phyloP scores from a whole-genome alignment of 352 stramenopile genomes.

The Pythium coloratum region DNA sequence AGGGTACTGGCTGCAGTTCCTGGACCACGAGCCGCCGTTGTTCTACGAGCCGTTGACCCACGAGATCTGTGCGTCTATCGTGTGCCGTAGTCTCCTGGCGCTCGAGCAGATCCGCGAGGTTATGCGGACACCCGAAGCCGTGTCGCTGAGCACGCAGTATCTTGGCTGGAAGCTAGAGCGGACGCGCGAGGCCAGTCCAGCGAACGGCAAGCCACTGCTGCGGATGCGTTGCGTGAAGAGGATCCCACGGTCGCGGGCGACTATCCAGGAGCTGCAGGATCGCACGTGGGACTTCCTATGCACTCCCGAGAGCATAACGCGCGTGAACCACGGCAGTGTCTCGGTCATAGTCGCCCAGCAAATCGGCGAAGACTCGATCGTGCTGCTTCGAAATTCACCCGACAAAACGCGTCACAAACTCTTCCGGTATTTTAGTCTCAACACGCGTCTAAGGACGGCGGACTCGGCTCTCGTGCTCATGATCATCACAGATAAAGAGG shows the following conservation, averaged over 20 bases:
- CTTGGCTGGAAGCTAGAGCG: constrained; percentile 9
- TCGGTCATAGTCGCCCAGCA: neutral
- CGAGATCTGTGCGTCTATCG: neutral
- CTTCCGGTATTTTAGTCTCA: constrained; percentile 14
- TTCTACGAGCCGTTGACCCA: constrained; percentile 10
- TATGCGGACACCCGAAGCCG: neutral
- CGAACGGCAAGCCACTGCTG: neutral
- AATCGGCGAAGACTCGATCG: constrained; percentile 13
- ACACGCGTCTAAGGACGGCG: neutral
- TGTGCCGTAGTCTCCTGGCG: neutral
- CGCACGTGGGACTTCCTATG: constrained; percentile 13
- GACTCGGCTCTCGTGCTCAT: constrained; percentile 7
- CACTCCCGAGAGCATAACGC: constrained; percentile 8
- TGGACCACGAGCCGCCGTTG: constrained; percentile 4
- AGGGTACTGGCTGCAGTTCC: constrained; percentile 9
- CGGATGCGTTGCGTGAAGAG: constrained; percentile 14
- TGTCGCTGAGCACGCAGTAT: neutral
- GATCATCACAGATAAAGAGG: constrained; percentile 17
- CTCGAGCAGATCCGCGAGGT: constrained; percentile 5
- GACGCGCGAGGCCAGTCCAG: neutral
- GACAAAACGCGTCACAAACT: constrained; percentile 3
- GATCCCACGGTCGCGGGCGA: neutral
- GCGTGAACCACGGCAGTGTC: constrained; percentile 10
- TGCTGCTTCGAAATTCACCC: constrained; percentile 19
- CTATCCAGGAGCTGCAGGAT: constrained; percentile 5